Conservation (phyloP, 129 eudicot genomes). For the Tanacetum coccineum region DNA sequence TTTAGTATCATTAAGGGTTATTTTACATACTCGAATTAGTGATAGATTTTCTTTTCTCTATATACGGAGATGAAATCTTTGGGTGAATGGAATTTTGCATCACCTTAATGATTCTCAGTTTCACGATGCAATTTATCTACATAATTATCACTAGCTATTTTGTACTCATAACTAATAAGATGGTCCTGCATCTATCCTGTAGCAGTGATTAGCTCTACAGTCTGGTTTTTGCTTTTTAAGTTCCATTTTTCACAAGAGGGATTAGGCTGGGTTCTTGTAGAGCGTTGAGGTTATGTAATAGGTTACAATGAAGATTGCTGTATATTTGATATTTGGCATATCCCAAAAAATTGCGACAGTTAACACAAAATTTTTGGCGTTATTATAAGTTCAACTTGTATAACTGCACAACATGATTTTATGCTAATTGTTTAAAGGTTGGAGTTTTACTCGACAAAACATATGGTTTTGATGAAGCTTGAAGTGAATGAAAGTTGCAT, state of each 20-base stretch:
- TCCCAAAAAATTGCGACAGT: neutral
- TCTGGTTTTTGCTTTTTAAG: neutral
- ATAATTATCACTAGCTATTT: no score
- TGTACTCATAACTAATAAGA: neutral
- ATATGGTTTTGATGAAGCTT: neutral
- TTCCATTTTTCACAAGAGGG: neutral
- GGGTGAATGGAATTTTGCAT: neutral
- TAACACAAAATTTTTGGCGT: neutral
- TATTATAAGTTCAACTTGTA: neutral
- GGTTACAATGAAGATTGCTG: neutral
- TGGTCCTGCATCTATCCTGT: slow-evolving; percentile 7
- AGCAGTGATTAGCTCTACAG: neutral
- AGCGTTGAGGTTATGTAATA: neutral
- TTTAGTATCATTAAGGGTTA: neutral
- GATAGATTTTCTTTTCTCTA: neutral
- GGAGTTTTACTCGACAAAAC: slow-evolving; percentile 6
- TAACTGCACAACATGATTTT: neutral
- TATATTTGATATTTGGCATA: neutral
- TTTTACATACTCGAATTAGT: neutral
- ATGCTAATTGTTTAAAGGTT: neutral
- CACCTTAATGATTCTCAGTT: neutral
- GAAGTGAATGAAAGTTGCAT: no score
- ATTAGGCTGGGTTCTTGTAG: neutral
- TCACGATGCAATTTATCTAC: neutral
- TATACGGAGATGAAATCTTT: neutral